Percentiles rank a stretch among this genome's conserved stretches.
phyloP scores from a whole-genome alignment of 2,329 filamentous ascomycete genomes.

The Keithomyces neogunnii region DNA sequence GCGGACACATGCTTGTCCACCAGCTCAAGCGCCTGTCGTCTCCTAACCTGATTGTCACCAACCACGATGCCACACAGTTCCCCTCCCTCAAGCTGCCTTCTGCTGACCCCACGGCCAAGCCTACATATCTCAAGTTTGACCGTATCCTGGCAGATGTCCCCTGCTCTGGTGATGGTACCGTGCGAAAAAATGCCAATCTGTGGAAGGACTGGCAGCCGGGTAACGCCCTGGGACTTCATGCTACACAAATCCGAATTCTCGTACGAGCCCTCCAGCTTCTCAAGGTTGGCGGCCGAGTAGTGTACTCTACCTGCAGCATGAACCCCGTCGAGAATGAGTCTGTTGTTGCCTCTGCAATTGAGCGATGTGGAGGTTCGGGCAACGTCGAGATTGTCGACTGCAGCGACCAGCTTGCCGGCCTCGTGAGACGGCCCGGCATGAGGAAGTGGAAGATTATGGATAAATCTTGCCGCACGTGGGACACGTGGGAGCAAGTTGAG shows the following conservation, averaged over 20 bases:
- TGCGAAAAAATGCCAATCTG: conserved; percentile 84
- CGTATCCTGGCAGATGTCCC: conserved; percentile 94
- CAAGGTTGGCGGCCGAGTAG: conserved; percentile 86
- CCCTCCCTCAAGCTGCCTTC: conserved; percentile 80
- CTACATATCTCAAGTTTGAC: conserved; percentile 88
- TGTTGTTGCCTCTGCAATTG: conserved; percentile 79
- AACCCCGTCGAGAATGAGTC: conserved; percentile 97
- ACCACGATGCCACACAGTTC: conserved; percentile 94
- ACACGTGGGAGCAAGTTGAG: conserved; percentile 73
- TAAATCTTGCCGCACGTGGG: conserved; percentile 71
- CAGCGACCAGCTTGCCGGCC: conserved; percentile 63
- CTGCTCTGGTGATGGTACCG: conserved; percentile 90
- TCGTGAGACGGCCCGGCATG: conserved; percentile 71
- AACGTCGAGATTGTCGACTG: conserved; percentile 84
- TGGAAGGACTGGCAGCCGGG: conserved; percentile 94
- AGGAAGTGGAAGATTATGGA: conserved; percentile 88
- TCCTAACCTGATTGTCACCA: conserved; percentile 92
- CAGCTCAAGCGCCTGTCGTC: conserved; percentile 96
- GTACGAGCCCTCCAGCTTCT: conserved; percentile 91
- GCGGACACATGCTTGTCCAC: conserved; percentile 93
- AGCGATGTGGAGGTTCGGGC: conserved; percentile 72
- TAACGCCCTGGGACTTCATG: conserved; percentile 78
- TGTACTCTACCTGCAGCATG: conserved; percentile 98
- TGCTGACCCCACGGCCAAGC: conserved; percentile 42
- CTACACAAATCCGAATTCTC: conserved; percentile 81